These are phyloP conservation scores for Xylariaceae sp. DNA, from an alignment of 2,329 filamentous ascomycete species.

Conservation along the genomic window DNA sequence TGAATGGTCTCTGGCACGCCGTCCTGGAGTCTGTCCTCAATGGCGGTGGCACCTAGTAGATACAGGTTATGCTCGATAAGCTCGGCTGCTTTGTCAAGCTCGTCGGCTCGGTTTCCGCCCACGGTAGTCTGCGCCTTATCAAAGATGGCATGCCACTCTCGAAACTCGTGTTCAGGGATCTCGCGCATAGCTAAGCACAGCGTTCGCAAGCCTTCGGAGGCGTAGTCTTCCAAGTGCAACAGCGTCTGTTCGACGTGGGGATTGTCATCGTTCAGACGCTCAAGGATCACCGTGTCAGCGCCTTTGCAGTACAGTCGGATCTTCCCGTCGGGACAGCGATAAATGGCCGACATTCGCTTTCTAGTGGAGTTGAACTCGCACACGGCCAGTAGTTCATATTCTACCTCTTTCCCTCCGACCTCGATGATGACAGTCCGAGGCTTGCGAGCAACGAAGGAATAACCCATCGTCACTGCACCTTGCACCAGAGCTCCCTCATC, in stretches of 20 bases:
- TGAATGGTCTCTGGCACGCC: constrained; percentile 98
- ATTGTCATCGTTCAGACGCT: constrained; percentile 78
- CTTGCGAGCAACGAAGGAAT: constrained; percentile 85
- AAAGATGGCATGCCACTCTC: constrained; percentile 80
- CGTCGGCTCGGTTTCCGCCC: constrained; percentile 84
- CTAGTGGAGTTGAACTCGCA: constrained; percentile 98
- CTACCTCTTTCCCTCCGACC: constrained; percentile 62
- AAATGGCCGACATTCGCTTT: constrained; percentile 97
- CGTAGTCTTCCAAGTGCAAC: constrained; percentile 96
- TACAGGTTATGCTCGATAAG: constrained; percentile 90
- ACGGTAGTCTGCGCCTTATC: constrained; percentile 87
- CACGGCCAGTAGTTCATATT: constrained; percentile 92
- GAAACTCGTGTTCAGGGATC: constrained; percentile 80
- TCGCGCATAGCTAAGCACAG: constrained; percentile 94
- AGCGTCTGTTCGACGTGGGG: constrained; percentile 84
- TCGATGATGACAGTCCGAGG: constrained; percentile 82
- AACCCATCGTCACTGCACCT: constrained; percentile 78
- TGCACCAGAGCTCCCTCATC: constrained; percentile 97
- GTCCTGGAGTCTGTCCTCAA: constrained; percentile 94
- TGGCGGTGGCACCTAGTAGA: constrained; percentile 89
- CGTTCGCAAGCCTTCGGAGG: constrained; percentile 89
- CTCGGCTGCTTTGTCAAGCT: constrained; percentile 95
- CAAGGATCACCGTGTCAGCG: constrained; percentile 94
- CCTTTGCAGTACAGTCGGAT: constrained; percentile 93
- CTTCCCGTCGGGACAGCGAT: constrained; percentile 92